Percentiles rank a stretch among this genome's conserved stretches.
These are phyloP conservation scores for Ceratocystis colombiana DNA, from an alignment of 2,329 filamentous ascomycete genomes.

Conservation along the genomic window DNA sequence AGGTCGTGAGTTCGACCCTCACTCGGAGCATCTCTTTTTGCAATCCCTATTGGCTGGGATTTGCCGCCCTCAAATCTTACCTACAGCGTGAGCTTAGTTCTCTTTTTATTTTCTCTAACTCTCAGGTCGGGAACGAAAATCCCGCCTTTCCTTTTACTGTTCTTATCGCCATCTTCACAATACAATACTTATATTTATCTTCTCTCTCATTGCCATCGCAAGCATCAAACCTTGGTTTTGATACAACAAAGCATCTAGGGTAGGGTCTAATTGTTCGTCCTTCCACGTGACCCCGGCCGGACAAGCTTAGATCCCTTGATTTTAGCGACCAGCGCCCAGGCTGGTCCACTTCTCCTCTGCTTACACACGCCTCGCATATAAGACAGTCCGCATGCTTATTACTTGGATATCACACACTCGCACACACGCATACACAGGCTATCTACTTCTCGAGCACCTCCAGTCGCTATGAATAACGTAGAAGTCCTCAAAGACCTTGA, in stretches of 20 bases:
- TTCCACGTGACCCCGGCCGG: slow-evolving; percentile 1
- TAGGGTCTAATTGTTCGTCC: background rate
- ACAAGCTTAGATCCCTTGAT: background rate
- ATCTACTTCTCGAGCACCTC: background rate
- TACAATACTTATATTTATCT: no score
- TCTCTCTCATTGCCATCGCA: no score
- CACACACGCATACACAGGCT: background rate
- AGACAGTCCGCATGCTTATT: background rate
- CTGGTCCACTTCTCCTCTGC: background rate
- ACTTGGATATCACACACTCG: background rate
- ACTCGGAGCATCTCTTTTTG: slow-evolving; percentile 25
- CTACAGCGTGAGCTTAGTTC: background rate
- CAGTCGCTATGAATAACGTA: slow-evolving; percentile 5
- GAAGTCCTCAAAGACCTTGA: background rate
- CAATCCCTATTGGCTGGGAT: background rate
- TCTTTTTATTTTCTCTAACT: background rate
- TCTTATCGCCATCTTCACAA: no score
- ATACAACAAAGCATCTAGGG: background rate
- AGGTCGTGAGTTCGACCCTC: slow-evolving; percentile 27
- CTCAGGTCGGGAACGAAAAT: background rate
- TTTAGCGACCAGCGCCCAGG: background rate
- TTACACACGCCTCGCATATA: background rate
- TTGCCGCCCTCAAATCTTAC: background rate
- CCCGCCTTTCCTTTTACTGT: no score
- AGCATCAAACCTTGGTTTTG: background rate